These are phyloP conservation scores for Lathyrus aphaca DNA, from an alignment of 306 rosid species.

Conservation along the genomic window DNA sequence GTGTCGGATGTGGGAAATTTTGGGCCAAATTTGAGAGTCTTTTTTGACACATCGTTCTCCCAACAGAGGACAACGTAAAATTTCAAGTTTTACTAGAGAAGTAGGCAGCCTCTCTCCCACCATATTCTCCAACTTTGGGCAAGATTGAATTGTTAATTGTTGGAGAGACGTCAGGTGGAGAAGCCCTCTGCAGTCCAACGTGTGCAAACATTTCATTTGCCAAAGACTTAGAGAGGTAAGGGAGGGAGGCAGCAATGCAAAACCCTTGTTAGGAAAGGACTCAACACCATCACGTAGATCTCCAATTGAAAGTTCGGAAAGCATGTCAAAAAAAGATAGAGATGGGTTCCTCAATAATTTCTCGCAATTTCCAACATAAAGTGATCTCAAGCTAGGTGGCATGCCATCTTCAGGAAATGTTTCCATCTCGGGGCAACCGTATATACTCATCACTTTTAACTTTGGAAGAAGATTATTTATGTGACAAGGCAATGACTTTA, in stretches of 20 bases:
- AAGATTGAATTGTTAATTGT: neutral
- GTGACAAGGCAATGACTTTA: slow-evolving; percentile 23
- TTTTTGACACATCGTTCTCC: neutral
- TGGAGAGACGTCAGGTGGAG: slow-evolving; percentile 15
- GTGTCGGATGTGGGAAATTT: neutral
- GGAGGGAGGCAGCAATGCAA: neutral
- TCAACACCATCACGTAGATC: neutral
- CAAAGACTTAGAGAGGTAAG: neutral
- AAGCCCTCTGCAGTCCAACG: neutral
- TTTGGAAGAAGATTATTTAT: slow-evolving; percentile 6
- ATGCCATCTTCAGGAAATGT: neutral
- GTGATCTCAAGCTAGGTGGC: neutral
- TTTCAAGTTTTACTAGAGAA: neutral
- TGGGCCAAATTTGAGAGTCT: neutral
- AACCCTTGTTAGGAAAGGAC: neutral
- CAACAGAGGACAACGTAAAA: neutral
- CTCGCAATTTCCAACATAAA: neutral
- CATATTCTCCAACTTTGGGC: slow-evolving; percentile 22
- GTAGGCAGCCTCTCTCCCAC: slow-evolving; percentile 27
- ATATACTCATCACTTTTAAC: neutral
- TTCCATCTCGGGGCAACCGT: neutral
- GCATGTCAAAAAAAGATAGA: neutral
- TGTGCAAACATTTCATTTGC: neutral
- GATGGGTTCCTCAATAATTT: neutral
- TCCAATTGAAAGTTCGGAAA: neutral